A percentile compares a stretch with the other conserved stretches of the same genome.
Conservation (phyloP, 495 filamentous ascomycete species). For the Neurospora terricola region DNA sequence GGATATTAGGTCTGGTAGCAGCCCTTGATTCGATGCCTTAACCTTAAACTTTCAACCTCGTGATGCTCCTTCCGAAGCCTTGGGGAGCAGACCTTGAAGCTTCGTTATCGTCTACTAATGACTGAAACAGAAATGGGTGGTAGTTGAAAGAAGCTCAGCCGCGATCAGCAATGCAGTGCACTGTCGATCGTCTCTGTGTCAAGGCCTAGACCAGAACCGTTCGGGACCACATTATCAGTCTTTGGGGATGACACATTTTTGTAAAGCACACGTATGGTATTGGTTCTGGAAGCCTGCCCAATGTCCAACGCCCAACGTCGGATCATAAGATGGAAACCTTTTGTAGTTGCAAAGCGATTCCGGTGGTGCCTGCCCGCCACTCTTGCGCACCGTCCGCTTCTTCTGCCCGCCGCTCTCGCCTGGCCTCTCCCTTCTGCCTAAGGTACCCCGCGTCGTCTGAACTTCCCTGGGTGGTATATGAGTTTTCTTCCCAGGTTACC, state of each 20-base stretch:
- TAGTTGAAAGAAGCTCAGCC: background rate
- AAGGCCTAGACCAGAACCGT: background rate
- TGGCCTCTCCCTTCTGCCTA: background rate
- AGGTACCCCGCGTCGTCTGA: background rate
- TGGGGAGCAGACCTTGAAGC: background rate
- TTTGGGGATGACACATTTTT: background rate
- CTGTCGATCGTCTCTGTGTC: background rate
- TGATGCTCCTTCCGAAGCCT: background rate
- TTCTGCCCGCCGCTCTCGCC: background rate
- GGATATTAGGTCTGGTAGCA: background rate
- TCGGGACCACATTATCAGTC: no score
- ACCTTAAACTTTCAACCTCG: background rate
- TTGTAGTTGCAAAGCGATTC: background rate
- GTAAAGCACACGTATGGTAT: background rate
- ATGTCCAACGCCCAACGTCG: background rate
- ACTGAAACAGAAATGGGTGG: background rate
- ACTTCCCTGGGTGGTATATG: background rate
- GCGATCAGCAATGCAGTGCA: background rate
- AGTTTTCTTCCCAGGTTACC: fast-evolving
- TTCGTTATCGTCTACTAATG: background rate
- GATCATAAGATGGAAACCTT: background rate
- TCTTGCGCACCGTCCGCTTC: no score
- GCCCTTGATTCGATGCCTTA: background rate
- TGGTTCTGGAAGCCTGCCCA: background rate
- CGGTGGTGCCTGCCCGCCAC: background rate